Evolutionary conservation across 805 yeast species (phyloP).

Genomic region (Ogataea ganodermae): DNA sequence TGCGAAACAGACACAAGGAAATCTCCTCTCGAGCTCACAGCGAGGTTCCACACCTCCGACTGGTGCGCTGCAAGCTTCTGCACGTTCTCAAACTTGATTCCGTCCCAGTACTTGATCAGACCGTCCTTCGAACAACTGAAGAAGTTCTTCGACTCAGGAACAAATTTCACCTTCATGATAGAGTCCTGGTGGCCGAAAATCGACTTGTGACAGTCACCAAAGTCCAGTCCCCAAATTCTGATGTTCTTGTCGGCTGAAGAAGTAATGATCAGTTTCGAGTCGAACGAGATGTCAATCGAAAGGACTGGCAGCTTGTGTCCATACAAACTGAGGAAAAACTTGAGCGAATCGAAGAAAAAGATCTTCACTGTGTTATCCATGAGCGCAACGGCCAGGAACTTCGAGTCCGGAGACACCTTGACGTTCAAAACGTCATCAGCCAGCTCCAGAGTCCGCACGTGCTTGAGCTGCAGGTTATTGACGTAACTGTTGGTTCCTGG

Average conservation of each 20-base stretch:
- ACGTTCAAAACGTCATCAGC: slow-evolving; percentile 84
- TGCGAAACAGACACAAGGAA: slow-evolving; percentile 83
- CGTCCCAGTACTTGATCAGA: slow-evolving; percentile 95
- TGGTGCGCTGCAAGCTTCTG: slow-evolving; percentile 88
- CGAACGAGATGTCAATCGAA: slow-evolving; percentile 86
- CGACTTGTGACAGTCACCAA: slow-evolving; percentile 98
- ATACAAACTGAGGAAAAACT: slow-evolving; percentile 83
- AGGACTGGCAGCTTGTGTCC: slow-evolving; percentile 97
- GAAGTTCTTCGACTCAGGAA: slow-evolving; percentile 85
- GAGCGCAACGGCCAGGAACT: slow-evolving; percentile 76
- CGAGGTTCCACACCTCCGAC: slow-evolving; percentile 90
- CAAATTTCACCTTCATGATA: slow-evolving; percentile 82
- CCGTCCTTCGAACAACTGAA: slow-evolving; percentile 91
- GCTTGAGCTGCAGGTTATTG: slow-evolving; percentile 61
- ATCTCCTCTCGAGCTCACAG: slow-evolving; percentile 71
- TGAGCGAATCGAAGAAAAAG: slow-evolving; percentile 81
- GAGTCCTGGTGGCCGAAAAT: slow-evolving; percentile 97
- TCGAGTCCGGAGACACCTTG: slow-evolving; percentile 76
- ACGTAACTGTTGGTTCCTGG: slow-evolving; percentile 63
- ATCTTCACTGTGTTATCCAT: slow-evolving; percentile 96
- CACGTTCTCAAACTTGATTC: slow-evolving; percentile 91
- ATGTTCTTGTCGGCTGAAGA: slow-evolving; percentile 97
- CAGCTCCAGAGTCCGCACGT: slow-evolving; percentile 80
- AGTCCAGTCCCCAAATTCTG: slow-evolving; percentile 97
- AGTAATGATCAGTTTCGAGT: slow-evolving; percentile 83